These are phyloP conservation scores for Suillus fuscotomentosus DNA, from an alignment of 768 basidiomycete species.

Conservation along the genomic window DNA sequence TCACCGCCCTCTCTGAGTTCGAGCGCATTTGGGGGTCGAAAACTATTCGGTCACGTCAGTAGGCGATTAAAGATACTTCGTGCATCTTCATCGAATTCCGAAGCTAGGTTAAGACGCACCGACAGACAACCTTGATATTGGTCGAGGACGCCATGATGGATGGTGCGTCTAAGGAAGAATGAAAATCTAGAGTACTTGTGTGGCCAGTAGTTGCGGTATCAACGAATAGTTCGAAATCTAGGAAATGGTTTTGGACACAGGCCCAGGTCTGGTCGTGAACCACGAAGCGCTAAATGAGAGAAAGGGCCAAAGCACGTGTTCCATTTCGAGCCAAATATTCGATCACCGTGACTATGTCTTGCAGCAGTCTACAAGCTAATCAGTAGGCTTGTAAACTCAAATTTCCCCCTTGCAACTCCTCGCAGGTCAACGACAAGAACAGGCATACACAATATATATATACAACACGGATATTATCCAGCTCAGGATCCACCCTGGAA, in stretches of 20 bases:
- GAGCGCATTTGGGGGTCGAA: slow-evolving; percentile 92
- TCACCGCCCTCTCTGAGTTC: slow-evolving; percentile 87
- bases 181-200: slow-evolving; percentile 13
- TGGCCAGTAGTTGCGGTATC: slow-evolving; percentile 19
- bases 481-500: neutral
- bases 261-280: neutral
- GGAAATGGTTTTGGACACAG: slow-evolving; percentile 9
- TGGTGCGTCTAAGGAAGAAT: slow-evolving; percentile 22
- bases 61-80: slow-evolving; percentile 4
- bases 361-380: neutral
- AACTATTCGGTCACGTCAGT: slow-evolving; percentile 45
- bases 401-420: neutral
- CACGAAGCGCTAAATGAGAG: slow-evolving; percentile 17
- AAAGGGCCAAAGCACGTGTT: slow-evolving; percentile 9
- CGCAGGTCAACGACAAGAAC: no score
- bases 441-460: neutral
- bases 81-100: slow-evolving; percentile 9
- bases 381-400: neutral
- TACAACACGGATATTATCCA: neutral
- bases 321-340: slow-evolving; percentile 17
- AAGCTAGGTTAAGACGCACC: slow-evolving; percentile 53
- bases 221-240: neutral
- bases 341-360: neutral
- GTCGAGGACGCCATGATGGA: slow-evolving; percentile 69
- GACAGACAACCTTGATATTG: slow-evolving; percentile 99